Evolutionary conservation across 148 eudicot species (phyloP), one percentile per base, ranked within the genome.

Genomic region (Fagopyrum homotropicum): DNA sequence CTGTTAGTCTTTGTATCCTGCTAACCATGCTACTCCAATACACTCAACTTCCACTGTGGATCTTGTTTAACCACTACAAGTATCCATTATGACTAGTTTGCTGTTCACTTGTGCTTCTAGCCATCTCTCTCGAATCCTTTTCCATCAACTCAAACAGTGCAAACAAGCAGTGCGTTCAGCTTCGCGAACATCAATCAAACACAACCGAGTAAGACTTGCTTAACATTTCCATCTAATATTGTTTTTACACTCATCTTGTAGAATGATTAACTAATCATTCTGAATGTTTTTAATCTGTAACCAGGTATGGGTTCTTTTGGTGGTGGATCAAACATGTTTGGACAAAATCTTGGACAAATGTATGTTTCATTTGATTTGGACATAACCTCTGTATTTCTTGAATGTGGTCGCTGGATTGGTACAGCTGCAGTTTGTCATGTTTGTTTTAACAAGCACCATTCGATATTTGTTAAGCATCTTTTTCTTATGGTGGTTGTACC

Each of bases 261-360:
- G 8, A 64, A 6, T 64, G 17, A 12, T 9, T 71, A 45, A 44
- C 50, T 45, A 45, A 16, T 70, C 26, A 70, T 66, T 66, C 70
- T 56, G 40, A 17, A 80, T 82, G 56, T 48, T 17, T 74, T 69
- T 26, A 71, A 44, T 77, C 71, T 69, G 47, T 70, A 11, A 92
- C 92, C 85, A 83, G 85, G 80, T 45, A 15, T 83, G 7, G 82
- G 80, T 79, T 86, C 85, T 75, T 81, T 89, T 83, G 92, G 89
- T 68, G 81, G 83, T 79, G 87, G 83, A 73, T 61, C 93, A 75
- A 80, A 89, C 83, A 75, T 84, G 50, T 88, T 89, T 80, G 89
- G 88, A 54, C 93, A 88, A 85, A 83, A 45, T 83, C 78, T 82
- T 87, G 98, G 89, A 80, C 97, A 89, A 79, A 35, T 73, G 98